phyloP scores from a whole-genome alignment of 345 rosid genomes.

The Cardamine chenopodiifolia region DNA sequence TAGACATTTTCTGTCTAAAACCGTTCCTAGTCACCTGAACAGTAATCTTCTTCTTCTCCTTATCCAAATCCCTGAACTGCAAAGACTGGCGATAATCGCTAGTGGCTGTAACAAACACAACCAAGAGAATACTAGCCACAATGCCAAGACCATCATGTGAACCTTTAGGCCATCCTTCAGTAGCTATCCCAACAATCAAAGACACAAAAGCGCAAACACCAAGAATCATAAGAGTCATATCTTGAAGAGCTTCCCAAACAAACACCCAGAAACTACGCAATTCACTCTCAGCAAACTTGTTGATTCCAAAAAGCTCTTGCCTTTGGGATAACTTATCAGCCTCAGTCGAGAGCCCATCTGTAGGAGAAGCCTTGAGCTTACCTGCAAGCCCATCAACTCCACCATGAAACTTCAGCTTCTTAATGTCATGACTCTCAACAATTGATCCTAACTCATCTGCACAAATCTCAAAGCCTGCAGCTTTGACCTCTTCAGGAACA shows the following conservation, averaged over 20 bases:
- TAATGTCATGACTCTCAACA: conserved; percentile 77
- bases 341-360: conserved; percentile 57
- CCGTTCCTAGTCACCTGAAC: conserved; percentile 84
- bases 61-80: conserved; percentile 87
- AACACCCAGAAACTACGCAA: conserved; percentile 70
- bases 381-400: conserved; percentile 68
- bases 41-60: conserved; percentile 84
- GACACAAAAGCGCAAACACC: conserved; percentile 87
- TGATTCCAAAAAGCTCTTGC: conserved; percentile 77
- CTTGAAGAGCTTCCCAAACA: conserved; percentile 96
- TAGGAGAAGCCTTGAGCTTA: conserved; percentile 65
- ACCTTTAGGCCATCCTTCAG: conserved; percentile 96
- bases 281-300: conserved; percentile 77
- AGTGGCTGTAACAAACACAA: conserved; percentile 82
- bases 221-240: conserved; percentile 91
- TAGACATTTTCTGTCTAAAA: conserved; percentile 82
- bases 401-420: conserved; percentile 76
- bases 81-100: conserved; percentile 92
- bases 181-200: conserved; percentile 81
- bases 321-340: conserved; percentile 48
- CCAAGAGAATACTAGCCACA: conserved; percentile 82
- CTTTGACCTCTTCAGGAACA: conserved; percentile 81
- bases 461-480: conserved; percentile 78
- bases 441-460: conserved; percentile 87
- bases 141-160: conserved; percentile 95